Evolutionary conservation across 2,329 filamentous ascomycete species (phyloP), one percentile per base, ranked within the genome.

Genomic region (Cladophialophora psammophila): DNA sequence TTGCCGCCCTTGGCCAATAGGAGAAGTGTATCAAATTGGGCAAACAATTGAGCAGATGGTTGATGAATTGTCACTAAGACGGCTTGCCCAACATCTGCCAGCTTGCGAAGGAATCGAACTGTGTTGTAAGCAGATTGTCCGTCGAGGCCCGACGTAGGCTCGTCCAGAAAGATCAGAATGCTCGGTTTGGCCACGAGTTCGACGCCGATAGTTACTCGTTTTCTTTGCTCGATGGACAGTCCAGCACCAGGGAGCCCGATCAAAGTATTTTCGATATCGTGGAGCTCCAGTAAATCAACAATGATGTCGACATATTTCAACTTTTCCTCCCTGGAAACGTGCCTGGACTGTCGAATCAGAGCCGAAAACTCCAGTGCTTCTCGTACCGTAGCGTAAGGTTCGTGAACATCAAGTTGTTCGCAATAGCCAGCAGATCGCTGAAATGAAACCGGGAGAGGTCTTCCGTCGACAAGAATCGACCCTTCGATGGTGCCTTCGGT

Each of bases 51-150:
- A 0, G 87, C 87, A 7, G 86, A 88, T 3, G 89, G 89, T 72
- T 91, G 89, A 72, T 91, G 89, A 57, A 91, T 91, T 0, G 89
- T 91, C 72, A 89, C 90, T 38, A 91, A 79, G 52, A 91, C 89
- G 3, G 89, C 88, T 72, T 91, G 88, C 0, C 89, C 89, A 26
- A 87, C 86, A 12, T 82, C 80, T 26, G 87, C 83, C 1, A 91
- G 81, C 72, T 91, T 91, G 75, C 87, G 86, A 54, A 91, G 75
- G 78, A 91, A 90, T 2, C 86, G 82, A 2, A 90, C 83, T 40
- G 90, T 90, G 0, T 86, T 88, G 76, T 84, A 90, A 0, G 89
- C 88, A 1, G 86, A 86, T 69, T 91, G 88, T 7, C 85, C 87
- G 73, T 91, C 89, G 0, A 91, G 83, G 63, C 89, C 89, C 60